Evolutionary conservation across 768 basidiomycete genomes (phyloP).

Genomic region (Kwoniella heveanensis): DNA sequence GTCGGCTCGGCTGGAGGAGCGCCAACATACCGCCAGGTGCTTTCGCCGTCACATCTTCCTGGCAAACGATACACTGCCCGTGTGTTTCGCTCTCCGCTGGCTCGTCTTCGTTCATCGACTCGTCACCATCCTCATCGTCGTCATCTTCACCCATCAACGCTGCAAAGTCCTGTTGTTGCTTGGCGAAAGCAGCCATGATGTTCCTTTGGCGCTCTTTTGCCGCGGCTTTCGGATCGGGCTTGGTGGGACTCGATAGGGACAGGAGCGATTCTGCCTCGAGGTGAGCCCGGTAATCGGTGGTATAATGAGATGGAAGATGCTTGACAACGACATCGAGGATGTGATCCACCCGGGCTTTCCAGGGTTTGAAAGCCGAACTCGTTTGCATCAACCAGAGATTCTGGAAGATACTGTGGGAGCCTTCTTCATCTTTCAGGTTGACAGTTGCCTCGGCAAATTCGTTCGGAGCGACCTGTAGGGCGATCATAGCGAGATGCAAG

Average conservation of each 20-base stretch:
- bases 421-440: conserved; percentile 54
- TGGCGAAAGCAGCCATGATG: conserved; percentile 94
- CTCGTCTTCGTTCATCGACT: conserved; percentile 59
- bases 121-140: conserved; percentile 61
- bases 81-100: conserved; percentile 63
- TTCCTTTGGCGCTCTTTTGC: conserved; percentile 69
- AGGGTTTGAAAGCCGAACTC: conserved; percentile 69
- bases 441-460: conserved; percentile 67
- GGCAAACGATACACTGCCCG: conserved; percentile 97
- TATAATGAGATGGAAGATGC: conserved; percentile 65
- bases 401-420: conserved; percentile 53
- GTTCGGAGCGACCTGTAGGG: conserved; percentile 69
- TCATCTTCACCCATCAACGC: conserved; percentile 73
- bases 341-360: conserved; percentile 73
- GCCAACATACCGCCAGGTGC: conserved; percentile 83
- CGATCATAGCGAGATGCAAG: conserved; percentile 82
- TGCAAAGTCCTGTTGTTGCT: conserved; percentile 68
- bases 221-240: conserved; percentile 27
- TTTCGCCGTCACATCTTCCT: conserved; percentile 78
- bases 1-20: conserved; percentile 80
- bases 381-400: conserved; percentile 76
- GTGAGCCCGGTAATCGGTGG: conserved; percentile 34
- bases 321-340: conserved; percentile 66
- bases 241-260: conserved; percentile 7
- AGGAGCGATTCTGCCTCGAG: conserved; percentile 21